phyloP scores from a whole-genome alignment of 495 filamentous ascomycete species.

The Alectoria sarmentosa region DNA sequence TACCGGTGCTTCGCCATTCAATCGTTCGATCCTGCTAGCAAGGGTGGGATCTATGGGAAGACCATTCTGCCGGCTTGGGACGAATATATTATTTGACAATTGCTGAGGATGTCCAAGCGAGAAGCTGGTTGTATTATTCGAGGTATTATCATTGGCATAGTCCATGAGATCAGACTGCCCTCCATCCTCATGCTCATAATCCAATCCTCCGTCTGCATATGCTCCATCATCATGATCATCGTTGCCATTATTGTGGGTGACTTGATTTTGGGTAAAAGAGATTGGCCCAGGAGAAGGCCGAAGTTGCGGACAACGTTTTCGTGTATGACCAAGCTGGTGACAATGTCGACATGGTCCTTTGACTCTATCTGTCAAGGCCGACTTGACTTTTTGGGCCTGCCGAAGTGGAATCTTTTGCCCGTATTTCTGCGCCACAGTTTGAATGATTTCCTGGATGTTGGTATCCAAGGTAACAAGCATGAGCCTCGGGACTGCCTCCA shows the following conservation, averaged over 20 bases:
- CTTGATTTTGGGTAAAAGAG: slow-evolving; percentile 28
- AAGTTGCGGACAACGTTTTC: slow-evolving; percentile 25
- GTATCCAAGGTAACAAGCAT: slow-evolving; percentile 23
- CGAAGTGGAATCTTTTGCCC: slow-evolving; percentile 26
- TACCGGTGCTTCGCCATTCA: slow-evolving; percentile 13
- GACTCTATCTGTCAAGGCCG: slow-evolving; percentile 19
- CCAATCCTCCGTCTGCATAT: slow-evolving; percentile 19
- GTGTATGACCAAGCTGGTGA: slow-evolving; percentile 23
- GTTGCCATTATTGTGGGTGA: slow-evolving; percentile 18
- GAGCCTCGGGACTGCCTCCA: slow-evolving; percentile 26
- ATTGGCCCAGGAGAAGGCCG: slow-evolving; percentile 13
- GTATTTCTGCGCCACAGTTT: slow-evolving; percentile 24
- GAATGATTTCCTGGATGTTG: slow-evolving; percentile 24
- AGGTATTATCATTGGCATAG: slow-evolving; percentile 12
- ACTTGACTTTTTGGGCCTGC: slow-evolving; percentile 28
- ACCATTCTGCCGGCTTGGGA: slow-evolving; percentile 2
- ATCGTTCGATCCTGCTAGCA: slow-evolving; percentile 8
- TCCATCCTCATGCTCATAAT: slow-evolving; percentile 7
- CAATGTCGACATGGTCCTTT: slow-evolving; percentile 28
- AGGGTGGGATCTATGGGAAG: slow-evolving; percentile 6
- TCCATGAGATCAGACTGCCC: slow-evolving; percentile 7
- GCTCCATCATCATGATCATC: slow-evolving; percentile 13
- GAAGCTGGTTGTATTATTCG: slow-evolving; percentile 2
- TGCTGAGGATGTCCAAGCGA: slow-evolving; percentile 13
- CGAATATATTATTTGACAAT: slow-evolving; percentile 3